These are phyloP conservation scores for Sophora flavescens DNA, from an alignment of 306 rosid species.

Conservation along the genomic window DNA sequence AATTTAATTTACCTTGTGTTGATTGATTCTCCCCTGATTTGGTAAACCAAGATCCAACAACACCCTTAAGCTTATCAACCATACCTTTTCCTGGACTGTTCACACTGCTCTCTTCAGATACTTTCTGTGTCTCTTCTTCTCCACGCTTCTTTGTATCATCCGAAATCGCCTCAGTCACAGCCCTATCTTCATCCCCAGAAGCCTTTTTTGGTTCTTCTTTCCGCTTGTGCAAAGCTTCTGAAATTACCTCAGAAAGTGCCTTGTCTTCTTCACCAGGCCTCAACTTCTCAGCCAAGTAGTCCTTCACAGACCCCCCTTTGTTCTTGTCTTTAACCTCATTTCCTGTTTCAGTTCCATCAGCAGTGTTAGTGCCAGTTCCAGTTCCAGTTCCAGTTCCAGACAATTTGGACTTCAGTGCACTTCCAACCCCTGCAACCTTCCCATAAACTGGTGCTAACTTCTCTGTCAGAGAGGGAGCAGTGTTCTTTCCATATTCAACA, in stretches of 20 bases:
- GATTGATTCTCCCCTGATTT: constrained; percentile 48
- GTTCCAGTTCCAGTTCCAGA: constrained; percentile 35
- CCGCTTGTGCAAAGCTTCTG: constrained; percentile 40
- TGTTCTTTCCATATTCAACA: constrained; percentile 52
- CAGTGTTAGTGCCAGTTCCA: neutral
- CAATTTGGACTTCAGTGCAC: constrained; percentile 39
- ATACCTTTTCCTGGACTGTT: constrained; percentile 48
- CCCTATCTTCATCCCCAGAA: constrained; percentile 1
- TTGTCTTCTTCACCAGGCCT: constrained; percentile 81
- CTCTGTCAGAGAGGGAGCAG: constrained; percentile 50
- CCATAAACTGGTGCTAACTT: constrained; percentile 45
- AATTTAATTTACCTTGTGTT: constrained; percentile 49
- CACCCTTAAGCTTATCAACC: constrained; percentile 55
- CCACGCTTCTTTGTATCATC: neutral
- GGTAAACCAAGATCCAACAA: constrained; percentile 71
- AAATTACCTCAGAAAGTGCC: constrained; percentile 63
- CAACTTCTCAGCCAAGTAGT: constrained; percentile 62
- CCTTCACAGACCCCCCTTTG: constrained; percentile 57
- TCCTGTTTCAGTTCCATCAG: constrained; percentile 31
- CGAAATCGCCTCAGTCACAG: neutral
- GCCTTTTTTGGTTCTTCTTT: constrained; percentile 36
- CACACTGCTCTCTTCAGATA: constrained; percentile 34
- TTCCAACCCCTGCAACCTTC: constrained; percentile 47
- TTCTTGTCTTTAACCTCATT: constrained; percentile 33
- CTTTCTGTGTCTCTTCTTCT: constrained; percentile 28